phyloP scores from a whole-genome alignment of 768 basidiomycete species.

The Macrolepiota albuminosa region DNA sequence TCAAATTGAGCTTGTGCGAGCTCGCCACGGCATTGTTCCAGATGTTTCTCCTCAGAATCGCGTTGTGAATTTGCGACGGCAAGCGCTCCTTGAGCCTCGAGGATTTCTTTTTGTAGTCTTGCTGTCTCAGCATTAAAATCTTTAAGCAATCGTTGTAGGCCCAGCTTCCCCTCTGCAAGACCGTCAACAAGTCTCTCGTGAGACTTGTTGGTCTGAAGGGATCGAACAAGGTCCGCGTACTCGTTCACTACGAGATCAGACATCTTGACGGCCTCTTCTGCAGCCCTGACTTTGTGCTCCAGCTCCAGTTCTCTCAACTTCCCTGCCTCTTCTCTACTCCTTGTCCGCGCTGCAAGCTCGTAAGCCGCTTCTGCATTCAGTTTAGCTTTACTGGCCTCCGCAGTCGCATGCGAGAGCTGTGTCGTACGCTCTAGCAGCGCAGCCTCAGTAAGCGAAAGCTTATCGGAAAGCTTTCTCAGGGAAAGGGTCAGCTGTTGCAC shows the following conservation, averaged over 20 bases:
- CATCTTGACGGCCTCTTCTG: conserved; percentile 57
- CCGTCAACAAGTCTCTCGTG: conserved; percentile 23
- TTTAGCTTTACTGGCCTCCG: conserved; percentile 39
- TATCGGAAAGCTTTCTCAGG: conserved; percentile 62
- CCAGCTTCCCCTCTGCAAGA: conserved; percentile 44
- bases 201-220: conserved; percentile 43
- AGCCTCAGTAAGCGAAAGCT: conserved; percentile 59
- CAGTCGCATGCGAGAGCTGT: conserved; percentile 38
- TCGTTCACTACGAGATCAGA: conserved; percentile 63
- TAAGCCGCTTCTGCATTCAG: conserved; percentile 47
- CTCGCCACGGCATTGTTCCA: conserved; percentile 38
- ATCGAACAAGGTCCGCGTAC: conserved; percentile 72
- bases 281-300: conserved; percentile 37
- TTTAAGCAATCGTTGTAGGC: conserved; percentile 41
- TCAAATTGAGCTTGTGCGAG: conserved; percentile 44
- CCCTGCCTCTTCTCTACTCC: conserved; percentile 50
- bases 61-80: conserved; percentile 35
- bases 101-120: conserved; percentile 37
- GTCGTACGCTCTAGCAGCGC: conserved; percentile 43
- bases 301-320: conserved; percentile 46
- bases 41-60: conserved; percentile 40
- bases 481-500: conserved; percentile 59
- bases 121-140: conserved; percentile 49
- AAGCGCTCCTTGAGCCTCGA: conserved; percentile 39
- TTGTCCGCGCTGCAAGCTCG: conserved; percentile 47